Evolutionary conservation across 768 basidiomycete genomes (phyloP).

Genomic region (Xanthoconium stramineum): DNA sequence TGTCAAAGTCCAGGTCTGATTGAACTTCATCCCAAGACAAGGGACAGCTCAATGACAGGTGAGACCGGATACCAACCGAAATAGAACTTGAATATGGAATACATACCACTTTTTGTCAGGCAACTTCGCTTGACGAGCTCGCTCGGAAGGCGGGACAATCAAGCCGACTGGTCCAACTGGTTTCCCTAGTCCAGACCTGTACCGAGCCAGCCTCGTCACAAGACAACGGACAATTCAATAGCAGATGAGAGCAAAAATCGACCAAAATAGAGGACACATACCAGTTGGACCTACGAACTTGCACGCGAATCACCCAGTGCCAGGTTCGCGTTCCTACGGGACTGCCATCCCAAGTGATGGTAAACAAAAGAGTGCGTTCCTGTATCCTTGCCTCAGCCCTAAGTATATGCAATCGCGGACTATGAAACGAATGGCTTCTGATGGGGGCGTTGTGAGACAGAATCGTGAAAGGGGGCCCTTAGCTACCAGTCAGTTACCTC

Average conservation of each 20-base stretch:
- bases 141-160: no score
- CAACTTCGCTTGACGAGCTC: no score
- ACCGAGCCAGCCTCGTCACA: not conserved
- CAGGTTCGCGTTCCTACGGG: not conserved
- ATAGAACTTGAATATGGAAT: no score
- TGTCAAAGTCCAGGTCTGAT: no score
- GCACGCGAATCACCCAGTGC: not conserved
- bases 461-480: not conserved
- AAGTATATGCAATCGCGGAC: constrained; percentile 6
- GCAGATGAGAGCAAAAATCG: not conserved
- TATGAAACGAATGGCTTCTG: not conserved
- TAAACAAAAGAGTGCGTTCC: not conserved
- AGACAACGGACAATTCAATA: not conserved
- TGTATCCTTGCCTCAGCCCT: not conserved
- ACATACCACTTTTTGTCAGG: no score
- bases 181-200: no score
- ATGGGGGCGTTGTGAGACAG: not conserved
- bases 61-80: no score
- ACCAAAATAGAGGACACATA: not conserved
- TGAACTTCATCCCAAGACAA: no score
- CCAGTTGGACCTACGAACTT: not conserved
- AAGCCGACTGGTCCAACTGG: no score
- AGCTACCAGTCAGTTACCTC: not conserved
- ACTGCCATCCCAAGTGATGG: not conserved
- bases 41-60: no score